Conservation (phyloP, 352 stramenopile genomes). For the Phytophthora crassamura region DNA sequence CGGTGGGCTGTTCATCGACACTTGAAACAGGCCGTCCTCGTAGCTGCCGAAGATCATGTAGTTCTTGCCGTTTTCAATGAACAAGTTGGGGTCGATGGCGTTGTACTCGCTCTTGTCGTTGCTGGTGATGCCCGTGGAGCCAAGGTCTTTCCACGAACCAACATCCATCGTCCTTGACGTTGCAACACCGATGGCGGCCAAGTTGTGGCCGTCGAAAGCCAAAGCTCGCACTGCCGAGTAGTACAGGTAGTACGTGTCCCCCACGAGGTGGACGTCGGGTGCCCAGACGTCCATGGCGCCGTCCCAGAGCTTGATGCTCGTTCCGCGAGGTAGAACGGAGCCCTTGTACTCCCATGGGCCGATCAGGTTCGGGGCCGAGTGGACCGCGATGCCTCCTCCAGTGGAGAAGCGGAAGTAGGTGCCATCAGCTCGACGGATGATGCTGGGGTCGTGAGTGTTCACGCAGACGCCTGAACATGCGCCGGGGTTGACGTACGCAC, state of each 20-base stretch:
- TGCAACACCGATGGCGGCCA: constrained; percentile 24
- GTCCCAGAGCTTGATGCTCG: constrained; percentile 38
- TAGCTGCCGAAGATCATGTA: constrained; percentile 40
- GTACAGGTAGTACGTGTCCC: constrained; percentile 37
- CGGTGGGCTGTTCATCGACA: constrained; percentile 18
- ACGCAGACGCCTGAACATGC: constrained; percentile 22
- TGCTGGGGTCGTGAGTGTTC: constrained; percentile 37
- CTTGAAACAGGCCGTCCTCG: constrained; percentile 26
- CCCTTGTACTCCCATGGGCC: constrained; percentile 35
- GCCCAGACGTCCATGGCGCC: constrained; percentile 30
- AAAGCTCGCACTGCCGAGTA: constrained; percentile 25
- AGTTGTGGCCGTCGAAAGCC: constrained; percentile 30
- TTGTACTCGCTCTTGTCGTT: constrained; percentile 31
- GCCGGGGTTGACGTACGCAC: constrained; percentile 19
- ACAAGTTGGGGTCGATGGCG: constrained; percentile 32
- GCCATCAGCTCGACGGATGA: constrained; percentile 33
- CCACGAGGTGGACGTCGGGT: constrained; percentile 30
- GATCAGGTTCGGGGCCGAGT: constrained; percentile 19
- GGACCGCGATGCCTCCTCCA: constrained; percentile 24
- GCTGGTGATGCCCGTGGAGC: constrained; percentile 20
- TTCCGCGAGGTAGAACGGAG: constrained; percentile 26
- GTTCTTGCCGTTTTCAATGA: constrained; percentile 12
- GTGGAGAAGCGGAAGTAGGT: constrained; percentile 43
- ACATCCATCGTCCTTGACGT: constrained; percentile 30
- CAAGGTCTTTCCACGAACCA: constrained; percentile 31